These are phyloP conservation scores for Cyphellophora attinorum DNA, from an alignment of 2,329 filamentous ascomycete species.

Conservation along the genomic window DNA sequence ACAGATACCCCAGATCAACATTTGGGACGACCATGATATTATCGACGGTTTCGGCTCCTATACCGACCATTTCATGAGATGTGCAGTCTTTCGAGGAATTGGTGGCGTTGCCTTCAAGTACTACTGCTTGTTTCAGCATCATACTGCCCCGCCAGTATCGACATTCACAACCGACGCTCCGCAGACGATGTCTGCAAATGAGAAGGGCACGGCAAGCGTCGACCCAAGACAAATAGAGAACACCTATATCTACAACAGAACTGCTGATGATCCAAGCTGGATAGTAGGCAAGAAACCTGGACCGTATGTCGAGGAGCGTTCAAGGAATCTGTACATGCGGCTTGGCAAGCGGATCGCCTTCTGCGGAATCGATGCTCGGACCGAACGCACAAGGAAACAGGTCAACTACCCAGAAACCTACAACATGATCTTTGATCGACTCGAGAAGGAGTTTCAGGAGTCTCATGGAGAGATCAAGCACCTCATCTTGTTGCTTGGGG, in stretches of 20 bases:
- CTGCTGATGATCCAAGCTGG: constrained; percentile 58
- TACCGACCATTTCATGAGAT: constrained; percentile 58
- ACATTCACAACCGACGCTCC: constrained; percentile 73
- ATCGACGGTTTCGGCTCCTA: constrained; percentile 60
- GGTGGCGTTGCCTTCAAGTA: constrained; percentile 51
- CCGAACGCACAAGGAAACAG: constrained; percentile 79
- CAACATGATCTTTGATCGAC: constrained; percentile 48
- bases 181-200: constrained; percentile 37
- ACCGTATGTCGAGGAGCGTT: constrained; percentile 54
- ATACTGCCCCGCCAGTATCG: constrained; percentile 71
- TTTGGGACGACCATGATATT: constrained; percentile 59
- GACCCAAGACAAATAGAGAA: constrained; percentile 66
- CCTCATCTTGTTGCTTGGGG: constrained; percentile 53
- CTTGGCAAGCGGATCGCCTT: constrained; percentile 57
- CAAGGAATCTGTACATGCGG: constrained; percentile 53
- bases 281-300: constrained; percentile 68
- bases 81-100: constrained; percentile 55
- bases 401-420: constrained; percentile 72
- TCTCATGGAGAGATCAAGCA: constrained; percentile 51
- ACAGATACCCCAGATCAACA: constrained; percentile 56
- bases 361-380: constrained; percentile 50
- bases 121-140: constrained; percentile 61
- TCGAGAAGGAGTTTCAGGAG: constrained; percentile 41
- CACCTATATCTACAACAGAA: constrained; percentile 58
- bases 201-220: constrained; percentile 40